These are phyloP conservation scores for Pezicula radicicola DNA, from an alignment of 2,329 filamentous ascomycete genomes.

Conservation along the genomic window DNA sequence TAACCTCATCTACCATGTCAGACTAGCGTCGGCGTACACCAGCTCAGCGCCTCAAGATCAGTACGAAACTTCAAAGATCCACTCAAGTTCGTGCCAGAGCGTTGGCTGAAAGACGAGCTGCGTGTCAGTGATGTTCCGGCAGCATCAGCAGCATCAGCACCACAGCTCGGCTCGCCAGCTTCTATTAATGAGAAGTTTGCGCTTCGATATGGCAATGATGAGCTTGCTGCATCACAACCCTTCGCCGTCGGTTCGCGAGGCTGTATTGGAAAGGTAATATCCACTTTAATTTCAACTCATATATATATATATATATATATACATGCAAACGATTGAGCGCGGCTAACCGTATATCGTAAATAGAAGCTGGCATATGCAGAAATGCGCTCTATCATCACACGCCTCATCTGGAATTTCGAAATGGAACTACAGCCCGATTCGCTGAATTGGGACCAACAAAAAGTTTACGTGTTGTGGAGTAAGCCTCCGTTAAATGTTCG, in stretches of 20 bases:
- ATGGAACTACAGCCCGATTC: conserved; percentile 5
- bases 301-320: too few species aligned
- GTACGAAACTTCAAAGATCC: conserved; percentile 21
- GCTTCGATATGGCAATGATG: conserved; percentile 7
- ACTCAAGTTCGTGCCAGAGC: conserved; percentile 9
- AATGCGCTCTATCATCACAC: conserved; percentile 15
- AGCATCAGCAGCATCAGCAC: conserved; percentile 1
- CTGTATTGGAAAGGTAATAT: conserved; percentile 10
- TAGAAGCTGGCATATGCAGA: conserved; percentile 15
- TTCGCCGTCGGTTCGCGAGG: conserved; percentile 5
- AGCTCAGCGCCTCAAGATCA: conserved; percentile 5
- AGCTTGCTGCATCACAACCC: conserved; percentile 6
- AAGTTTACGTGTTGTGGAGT: conserved; percentile 34
- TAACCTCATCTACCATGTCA: not conserved
- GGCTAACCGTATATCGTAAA: conserved; percentile 1
- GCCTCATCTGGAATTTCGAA: conserved; percentile 17
- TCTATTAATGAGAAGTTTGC: not conserved
- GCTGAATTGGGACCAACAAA: conserved; percentile 30
- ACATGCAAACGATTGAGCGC: not conserved
- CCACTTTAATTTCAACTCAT: not conserved
- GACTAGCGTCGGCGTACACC: conserved; percentile 2
- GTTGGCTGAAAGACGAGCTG: conserved; percentile 28
- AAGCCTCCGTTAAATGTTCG: conserved; percentile 19
- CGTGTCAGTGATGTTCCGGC: conserved; percentile 10
- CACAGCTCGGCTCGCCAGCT: not conserved